Conservation (phyloP, 139 green algal species). For the Tetraselmis striata region DNA sequence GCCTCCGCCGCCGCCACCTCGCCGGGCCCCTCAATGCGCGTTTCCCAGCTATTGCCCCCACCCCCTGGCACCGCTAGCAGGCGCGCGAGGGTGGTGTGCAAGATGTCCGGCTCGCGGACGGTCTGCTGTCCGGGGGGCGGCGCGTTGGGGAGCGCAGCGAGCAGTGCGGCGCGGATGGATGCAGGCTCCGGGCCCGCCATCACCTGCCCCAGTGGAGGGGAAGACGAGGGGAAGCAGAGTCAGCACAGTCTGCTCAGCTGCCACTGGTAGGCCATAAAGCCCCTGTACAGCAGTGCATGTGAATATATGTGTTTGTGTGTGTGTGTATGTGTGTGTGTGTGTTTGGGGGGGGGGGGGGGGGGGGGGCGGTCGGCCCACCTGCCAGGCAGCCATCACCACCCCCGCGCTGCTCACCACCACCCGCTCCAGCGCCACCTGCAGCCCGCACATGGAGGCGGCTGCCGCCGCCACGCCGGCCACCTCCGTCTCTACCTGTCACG, state of each 20-base stretch:
- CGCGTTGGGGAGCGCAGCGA: slow-evolving; percentile 39
- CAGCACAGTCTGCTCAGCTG: no score
- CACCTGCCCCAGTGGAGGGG: no score
- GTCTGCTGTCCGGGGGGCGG: slow-evolving; percentile 31
- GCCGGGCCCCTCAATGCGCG: neutral
- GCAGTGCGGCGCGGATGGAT: slow-evolving; percentile 25
- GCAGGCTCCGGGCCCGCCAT: slow-evolving; percentile 27
- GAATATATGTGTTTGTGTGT: no score
- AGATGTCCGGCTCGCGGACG: slow-evolving; percentile 46
- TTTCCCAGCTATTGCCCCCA: neutral
- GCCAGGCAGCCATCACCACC: slow-evolving; percentile 61
- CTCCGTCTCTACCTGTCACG: slow-evolving; percentile 20
- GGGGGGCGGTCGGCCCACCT: slow-evolving; percentile 29
- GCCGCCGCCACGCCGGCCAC: slow-evolving; percentile 14
- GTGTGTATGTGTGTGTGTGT: no score
- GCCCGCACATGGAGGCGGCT: slow-evolving; percentile 28
- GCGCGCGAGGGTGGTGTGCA: slow-evolving; percentile 61
- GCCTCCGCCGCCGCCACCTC: slow-evolving; percentile 2
- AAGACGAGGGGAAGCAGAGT: no score
- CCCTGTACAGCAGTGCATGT: no score
- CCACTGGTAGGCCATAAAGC: no score
- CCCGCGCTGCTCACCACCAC: slow-evolving; percentile 45
- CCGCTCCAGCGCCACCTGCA: slow-evolving; percentile 49
- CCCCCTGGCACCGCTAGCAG: slow-evolving; percentile 22
- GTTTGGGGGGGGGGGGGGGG: no score